Conservation (phyloP, 2,329 filamentous ascomycete species). For the Pyrenochaeta sp. region DNA sequence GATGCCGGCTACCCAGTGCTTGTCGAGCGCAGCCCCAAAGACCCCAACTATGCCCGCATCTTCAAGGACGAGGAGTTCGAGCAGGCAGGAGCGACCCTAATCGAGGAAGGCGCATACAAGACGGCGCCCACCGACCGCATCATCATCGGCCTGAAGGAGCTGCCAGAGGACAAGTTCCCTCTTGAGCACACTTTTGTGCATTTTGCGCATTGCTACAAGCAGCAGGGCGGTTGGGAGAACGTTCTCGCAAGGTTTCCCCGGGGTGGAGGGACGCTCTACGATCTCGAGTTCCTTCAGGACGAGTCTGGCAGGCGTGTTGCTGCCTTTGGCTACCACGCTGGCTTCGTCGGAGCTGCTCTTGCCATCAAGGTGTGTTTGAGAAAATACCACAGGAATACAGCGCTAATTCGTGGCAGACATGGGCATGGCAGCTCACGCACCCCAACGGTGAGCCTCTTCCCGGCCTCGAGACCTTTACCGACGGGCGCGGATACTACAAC, state of each 20-base stretch:
- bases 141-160: constrained; percentile 54
- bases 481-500: constrained; percentile 66
- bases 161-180: constrained; percentile 49
- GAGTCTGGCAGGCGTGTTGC: constrained; percentile 74
- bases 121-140: constrained; percentile 49
- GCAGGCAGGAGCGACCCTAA: constrained; percentile 49
- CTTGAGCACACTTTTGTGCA: constrained; percentile 53
- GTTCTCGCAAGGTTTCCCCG: constrained; percentile 81
- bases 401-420: constrained; percentile 64
- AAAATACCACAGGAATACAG: neutral
- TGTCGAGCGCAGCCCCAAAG: constrained; percentile 51
- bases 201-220: constrained; percentile 55
- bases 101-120: constrained; percentile 50
- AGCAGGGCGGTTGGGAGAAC: constrained; percentile 69
- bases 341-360: constrained; percentile 58
- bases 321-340: constrained; percentile 67
- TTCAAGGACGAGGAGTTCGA: constrained; percentile 54
- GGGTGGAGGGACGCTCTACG: constrained; percentile 79
- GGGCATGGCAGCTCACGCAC: constrained; percentile 82
- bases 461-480: constrained; percentile 63
- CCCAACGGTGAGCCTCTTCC: constrained; percentile 72
- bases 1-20: constrained; percentile 52
- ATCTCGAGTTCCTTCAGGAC: constrained; percentile 87
- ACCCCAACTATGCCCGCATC: constrained; percentile 51
- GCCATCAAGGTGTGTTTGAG: constrained; percentile 45